phyloP scores from a whole-genome alignment of 176 grass and related monocot species.

The Ensete ventricosum region DNA sequence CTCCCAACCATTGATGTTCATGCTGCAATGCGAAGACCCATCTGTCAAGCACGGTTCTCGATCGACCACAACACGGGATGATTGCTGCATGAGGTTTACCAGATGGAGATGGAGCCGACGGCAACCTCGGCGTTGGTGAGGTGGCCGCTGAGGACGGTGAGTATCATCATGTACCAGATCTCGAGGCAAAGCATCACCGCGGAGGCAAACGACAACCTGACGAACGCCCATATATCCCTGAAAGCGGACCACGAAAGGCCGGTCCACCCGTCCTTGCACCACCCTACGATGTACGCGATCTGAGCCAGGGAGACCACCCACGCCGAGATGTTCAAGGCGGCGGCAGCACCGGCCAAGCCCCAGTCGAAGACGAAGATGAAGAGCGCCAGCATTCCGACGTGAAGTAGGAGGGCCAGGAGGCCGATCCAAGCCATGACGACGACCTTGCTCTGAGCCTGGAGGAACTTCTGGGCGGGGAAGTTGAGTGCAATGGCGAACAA shows the following conservation, averaged over 20 bases:
- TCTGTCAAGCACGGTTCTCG: not conserved
- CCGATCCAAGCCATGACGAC: constrained; percentile 35
- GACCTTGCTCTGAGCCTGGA: constrained; percentile 67
- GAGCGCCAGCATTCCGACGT: constrained; percentile 22
- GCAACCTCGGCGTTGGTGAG: constrained; percentile 38
- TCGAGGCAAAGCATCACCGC: constrained; percentile 63
- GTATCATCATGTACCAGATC: constrained; percentile 43
- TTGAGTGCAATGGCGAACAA: constrained; percentile 37
- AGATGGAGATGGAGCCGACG: constrained; percentile 45
- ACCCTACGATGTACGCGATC: constrained; percentile 34
- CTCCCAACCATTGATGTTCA: constrained; percentile 64
- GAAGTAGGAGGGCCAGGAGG: not conserved
- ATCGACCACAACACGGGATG: too few species aligned
- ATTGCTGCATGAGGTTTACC: constrained; percentile 2
- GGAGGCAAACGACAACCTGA: constrained; percentile 46
- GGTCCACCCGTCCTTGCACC: constrained; percentile 49
- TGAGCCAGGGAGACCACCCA: constrained; percentile 37
- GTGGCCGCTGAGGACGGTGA: constrained; percentile 41
- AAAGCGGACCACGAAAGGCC: constrained; percentile 34
- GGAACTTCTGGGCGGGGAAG: constrained; percentile 55
- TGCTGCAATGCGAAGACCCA: constrained; percentile 18
- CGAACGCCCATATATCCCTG: constrained; percentile 27
- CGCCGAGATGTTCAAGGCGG: constrained; percentile 22
- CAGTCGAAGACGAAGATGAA: constrained; percentile 27
- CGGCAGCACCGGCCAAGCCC: constrained; percentile 23